phyloP scores from a whole-genome alignment of 169 alveolate species.

The Plasmodium cynomolgi region DNA sequence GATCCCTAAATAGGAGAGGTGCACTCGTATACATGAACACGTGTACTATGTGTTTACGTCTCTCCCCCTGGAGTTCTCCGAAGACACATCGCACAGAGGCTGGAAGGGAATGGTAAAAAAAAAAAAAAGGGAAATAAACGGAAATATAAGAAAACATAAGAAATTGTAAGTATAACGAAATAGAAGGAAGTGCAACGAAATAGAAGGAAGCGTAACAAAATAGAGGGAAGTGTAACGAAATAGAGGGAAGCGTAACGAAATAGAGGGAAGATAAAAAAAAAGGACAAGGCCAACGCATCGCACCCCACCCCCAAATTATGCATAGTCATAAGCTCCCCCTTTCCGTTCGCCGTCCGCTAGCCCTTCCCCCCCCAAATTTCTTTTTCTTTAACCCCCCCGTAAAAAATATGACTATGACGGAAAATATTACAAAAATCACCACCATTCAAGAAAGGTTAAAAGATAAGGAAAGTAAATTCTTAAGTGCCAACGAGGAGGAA shows the following conservation, averaged over 20 bases:
- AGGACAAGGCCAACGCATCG: background rate
- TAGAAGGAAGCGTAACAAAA: too few relatives aligned
- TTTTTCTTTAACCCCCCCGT: background rate
- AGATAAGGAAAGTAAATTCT: slow-evolving; percentile 33
- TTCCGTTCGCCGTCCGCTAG: too few relatives aligned
- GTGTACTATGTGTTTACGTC: background rate
- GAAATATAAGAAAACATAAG: background rate
- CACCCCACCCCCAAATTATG: background rate
- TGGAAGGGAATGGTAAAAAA: background rate
- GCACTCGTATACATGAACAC: background rate
- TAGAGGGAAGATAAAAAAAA: background rate
- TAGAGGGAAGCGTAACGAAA: too few relatives aligned
- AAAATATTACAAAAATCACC: slow-evolving; percentile 30
- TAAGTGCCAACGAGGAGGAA: background rate
- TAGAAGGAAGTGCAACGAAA: background rate
- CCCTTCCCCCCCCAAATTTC: background rate
- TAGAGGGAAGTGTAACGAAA: background rate
- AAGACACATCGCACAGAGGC: background rate
- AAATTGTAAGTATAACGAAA: background rate
- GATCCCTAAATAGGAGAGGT: background rate
- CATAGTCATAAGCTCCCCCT: background rate
- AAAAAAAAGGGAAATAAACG: background rate
- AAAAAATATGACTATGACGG: slow-evolving; percentile 33
- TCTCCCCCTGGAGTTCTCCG: background rate
- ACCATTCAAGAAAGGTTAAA: slow-evolving; percentile 48